Evolutionary conservation across 352 stramenopile genomes (phyloP), one percentile per base, ranked within the genome.

Genomic region (Globisporangium nagaii): DNA sequence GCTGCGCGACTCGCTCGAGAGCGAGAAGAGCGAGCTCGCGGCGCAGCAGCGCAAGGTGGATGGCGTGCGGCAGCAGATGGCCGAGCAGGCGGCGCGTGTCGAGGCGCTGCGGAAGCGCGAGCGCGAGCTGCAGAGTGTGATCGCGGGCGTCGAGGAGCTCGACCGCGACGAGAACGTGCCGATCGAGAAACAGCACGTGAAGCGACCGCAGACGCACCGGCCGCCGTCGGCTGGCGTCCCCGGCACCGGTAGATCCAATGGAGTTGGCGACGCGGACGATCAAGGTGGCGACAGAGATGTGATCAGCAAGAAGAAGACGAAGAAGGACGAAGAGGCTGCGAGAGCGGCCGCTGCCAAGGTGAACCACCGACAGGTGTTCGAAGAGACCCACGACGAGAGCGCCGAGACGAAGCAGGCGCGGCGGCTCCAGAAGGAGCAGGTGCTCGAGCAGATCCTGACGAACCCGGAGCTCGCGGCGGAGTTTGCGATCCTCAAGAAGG

Each of bases 401-500:
- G 32, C 36, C 4, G 36, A 32, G 1, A 43, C 52, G 10, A 70
- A 70, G 28, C 32, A 59, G 35, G 11, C 31, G 17, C 34, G 61
- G 30, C 73, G 73, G 12, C 53, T 64, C 22, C 48, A 65, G 24
- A 88, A 84, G 49, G 72, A 88, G 53, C 55, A 74, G 5, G 73
- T 84, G 19, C 52, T 90, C 4, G 59, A 55, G 34, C 49, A 46
- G 27, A 79, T 89, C 36, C 30, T 89, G 30, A 60, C 61, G 20
- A 48, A 89, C 57, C 32, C 63, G 3, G 57, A 77, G 25, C 60
- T 83, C 11, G 68, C 66, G 1, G 51, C 71, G 4, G 79, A 84
- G 50, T 81, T 90, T 50, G 71, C 59, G 25, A 49, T 82, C 6
- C 54, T 93, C 34, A 86, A 87, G 49, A 83, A 88, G 28, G 81